phyloP scores from a whole-genome alignment of 306 rosid genomes.

The Biancaea sappan region DNA sequence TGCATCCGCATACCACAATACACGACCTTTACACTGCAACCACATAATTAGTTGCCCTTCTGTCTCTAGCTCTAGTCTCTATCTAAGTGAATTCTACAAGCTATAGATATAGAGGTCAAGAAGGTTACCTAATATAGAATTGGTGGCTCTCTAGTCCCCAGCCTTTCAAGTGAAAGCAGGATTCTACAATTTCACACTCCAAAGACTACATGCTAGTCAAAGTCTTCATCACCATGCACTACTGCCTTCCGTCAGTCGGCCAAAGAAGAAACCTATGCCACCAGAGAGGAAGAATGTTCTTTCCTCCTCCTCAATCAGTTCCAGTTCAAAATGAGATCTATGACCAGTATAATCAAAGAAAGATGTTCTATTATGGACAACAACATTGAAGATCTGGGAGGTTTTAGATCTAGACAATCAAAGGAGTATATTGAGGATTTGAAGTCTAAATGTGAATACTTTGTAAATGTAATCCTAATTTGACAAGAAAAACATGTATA shows the following conservation, averaged over 20 bases:
- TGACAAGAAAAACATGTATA: neutral
- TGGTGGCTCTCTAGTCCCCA: neutral
- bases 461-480: constrained; percentile 14
- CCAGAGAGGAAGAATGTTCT: neutral
- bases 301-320: neutral
- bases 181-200: neutral
- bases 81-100: neutral
- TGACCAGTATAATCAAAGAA: neutral
- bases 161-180: neutral
- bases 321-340: neutral
- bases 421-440: neutral
- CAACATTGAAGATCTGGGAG: neutral
- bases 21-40: neutral
- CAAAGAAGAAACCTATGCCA: neutral
- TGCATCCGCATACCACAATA: neutral
- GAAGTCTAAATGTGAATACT: neutral
- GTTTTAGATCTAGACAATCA: neutral
- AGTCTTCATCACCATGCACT: constrained; percentile 1
- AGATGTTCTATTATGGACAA: neutral
- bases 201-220: neutral
- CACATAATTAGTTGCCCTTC: neutral
- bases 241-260: neutral
- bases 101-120: neutral
- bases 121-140: neutral
- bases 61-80: neutral